phyloP scores from a whole-genome alignment of 2,329 filamentous ascomycete species.

The Neocatenulostroma microsporum region DNA sequence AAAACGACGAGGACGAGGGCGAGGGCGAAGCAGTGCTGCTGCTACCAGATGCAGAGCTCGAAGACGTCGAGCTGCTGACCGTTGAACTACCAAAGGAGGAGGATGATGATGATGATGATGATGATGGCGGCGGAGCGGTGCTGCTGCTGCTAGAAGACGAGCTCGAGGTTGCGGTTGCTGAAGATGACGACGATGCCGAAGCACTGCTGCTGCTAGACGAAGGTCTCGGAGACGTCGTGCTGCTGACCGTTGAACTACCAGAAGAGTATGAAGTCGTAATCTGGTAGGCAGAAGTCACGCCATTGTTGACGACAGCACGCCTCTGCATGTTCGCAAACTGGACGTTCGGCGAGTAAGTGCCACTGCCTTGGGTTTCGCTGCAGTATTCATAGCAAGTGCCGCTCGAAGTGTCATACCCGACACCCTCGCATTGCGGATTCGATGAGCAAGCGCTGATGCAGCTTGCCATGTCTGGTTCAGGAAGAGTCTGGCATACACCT shows the following conservation, averaged over 20 bases:
- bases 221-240: too few species aligned
- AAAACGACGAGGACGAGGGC: too few species aligned
- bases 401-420: slow-evolving; percentile 3
- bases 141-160: too few species aligned
- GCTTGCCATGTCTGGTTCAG: slow-evolving; percentile 3
- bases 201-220: too few species aligned
- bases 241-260: not conserved
- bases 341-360: slow-evolving; percentile 2
- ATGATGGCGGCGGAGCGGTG: too few species aligned
- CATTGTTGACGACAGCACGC: slow-evolving; percentile 5
- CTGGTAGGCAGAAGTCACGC: slow-evolving; percentile 6
- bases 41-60: too few species aligned
- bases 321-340: slow-evolving; percentile 7
- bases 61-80: not conserved
- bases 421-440: slow-evolving; percentile 6
- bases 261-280: slow-evolving; percentile 4
- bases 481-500: not conserved
- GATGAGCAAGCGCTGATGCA: slow-evolving; percentile 7
- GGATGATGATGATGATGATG: too few species aligned
- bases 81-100: not conserved
- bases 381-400: slow-evolving; percentile 6
- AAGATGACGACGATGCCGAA: too few species aligned
- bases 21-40: too few species aligned
- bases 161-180: too few species aligned
- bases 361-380: slow-evolving; percentile 2